Evolutionary conservation across 1,284 basidiomycete species (phyloP).

Genomic region (Puccinia hordei): DNA sequence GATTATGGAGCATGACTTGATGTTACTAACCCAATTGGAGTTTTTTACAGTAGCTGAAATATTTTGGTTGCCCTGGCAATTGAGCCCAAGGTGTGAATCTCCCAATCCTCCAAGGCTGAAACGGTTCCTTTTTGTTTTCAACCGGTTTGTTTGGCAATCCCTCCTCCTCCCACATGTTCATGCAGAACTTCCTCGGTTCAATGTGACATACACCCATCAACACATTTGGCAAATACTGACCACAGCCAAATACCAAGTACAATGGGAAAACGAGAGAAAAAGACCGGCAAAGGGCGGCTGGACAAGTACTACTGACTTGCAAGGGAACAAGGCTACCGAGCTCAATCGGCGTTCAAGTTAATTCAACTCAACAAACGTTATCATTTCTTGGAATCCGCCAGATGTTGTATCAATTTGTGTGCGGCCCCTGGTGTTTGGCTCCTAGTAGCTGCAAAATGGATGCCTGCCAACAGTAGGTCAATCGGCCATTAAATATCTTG

Average conservation of each 20-base stretch:
- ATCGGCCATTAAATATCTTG: slow-evolving; percentile 56
- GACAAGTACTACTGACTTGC: slow-evolving; percentile 61
- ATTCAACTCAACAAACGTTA: slow-evolving; percentile 99
- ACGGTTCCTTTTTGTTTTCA: too few species aligned
- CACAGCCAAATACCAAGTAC: background rate
- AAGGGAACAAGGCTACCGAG: slow-evolving; percentile 94
- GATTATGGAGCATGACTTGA: too few species aligned
- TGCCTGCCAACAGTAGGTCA: slow-evolving; percentile 92
- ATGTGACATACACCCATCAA: too few species aligned
- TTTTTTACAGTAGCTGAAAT: too few species aligned
- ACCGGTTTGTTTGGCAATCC: too few species aligned
- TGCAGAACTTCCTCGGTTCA: too few species aligned
- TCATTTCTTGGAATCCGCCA: slow-evolving; percentile 81
- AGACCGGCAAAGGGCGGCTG: slow-evolving; percentile 47
- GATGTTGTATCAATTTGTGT: slow-evolving; percentile 97
- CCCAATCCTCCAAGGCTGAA: too few species aligned
- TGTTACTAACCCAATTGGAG: too few species aligned
- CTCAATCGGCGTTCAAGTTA: slow-evolving; percentile 99
- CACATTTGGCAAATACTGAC: too few species aligned
- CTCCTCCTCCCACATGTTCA: too few species aligned
- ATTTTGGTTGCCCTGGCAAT: too few species aligned
- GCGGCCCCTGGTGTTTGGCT: slow-evolving; percentile 99
- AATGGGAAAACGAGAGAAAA: slow-evolving; percentile 50
- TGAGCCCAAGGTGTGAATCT: too few species aligned
- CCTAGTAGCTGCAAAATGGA: slow-evolving; percentile 96